Conservation (phyloP, 2,329 filamentous ascomycete species). For the Amesomyces nigricolor region DNA sequence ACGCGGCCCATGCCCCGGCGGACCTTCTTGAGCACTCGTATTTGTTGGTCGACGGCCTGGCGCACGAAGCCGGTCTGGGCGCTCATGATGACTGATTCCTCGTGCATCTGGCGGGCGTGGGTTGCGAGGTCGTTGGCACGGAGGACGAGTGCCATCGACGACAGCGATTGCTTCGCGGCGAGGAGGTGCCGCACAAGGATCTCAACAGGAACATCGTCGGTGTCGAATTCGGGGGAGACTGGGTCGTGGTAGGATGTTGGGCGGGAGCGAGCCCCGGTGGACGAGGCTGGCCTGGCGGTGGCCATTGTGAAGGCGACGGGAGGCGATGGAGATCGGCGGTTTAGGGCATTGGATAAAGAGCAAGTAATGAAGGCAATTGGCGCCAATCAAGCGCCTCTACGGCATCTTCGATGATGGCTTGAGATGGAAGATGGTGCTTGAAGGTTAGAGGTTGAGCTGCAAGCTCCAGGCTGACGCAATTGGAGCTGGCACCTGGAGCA, state of each 20-base stretch:
- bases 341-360: too few species aligned
- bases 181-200: conserved; percentile 79
- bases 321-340: not conserved
- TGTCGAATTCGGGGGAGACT: conserved; percentile 31
- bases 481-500: not conserved
- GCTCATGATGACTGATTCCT: conserved; percentile 69
- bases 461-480: not conserved
- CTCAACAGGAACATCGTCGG: conserved; percentile 54
- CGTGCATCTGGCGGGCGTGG: conserved; percentile 66
- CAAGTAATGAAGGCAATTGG: too few species aligned
- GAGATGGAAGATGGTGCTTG: too few species aligned
- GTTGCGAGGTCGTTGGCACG: conserved; percentile 83
- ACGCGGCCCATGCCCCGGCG: conserved; percentile 48
- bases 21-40: conserved; percentile 46
- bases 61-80: conserved; percentile 65
- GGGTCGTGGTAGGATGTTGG: conserved; percentile 15
- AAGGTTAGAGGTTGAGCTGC: too few species aligned
- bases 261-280: conserved; percentile 12
- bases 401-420: too few species aligned
- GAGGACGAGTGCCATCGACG: conserved; percentile 75
- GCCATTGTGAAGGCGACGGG: conserved; percentile 2
- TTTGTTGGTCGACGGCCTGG: conserved; percentile 53
- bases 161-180: conserved; percentile 79
- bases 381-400: too few species aligned
- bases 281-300: conserved; percentile 18